Conservation (phyloP, 495 filamentous ascomycete species). For the Rhypophila decipiens region DNA sequence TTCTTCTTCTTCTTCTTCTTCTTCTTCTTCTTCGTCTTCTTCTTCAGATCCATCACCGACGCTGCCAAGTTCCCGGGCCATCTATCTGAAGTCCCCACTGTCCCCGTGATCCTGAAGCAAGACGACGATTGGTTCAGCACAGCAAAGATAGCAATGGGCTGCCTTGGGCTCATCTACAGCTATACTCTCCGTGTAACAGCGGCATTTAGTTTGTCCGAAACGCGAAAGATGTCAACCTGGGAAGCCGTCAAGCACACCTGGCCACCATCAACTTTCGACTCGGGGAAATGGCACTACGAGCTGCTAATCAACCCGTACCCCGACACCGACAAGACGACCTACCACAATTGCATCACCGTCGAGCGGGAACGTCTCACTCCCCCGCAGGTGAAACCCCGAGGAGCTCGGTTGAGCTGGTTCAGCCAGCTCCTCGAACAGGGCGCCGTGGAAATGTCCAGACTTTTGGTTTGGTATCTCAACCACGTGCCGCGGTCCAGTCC, state of each 20-base stretch:
- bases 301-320: conserved; percentile 11
- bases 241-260: conserved; percentile 4
- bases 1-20: no score
- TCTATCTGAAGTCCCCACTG: conserved; percentile 1
- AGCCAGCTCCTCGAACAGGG: background rate
- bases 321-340: background rate
- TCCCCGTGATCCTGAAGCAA: conserved; percentile 10
- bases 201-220: conserved; percentile 7
- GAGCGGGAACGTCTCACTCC: conserved; percentile 3
- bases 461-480: conserved; percentile 4
- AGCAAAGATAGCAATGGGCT: conserved; percentile 10
- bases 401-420: background rate
- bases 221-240: conserved; percentile 6
- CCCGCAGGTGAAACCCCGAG: background rate
- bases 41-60: conserved; percentile 6
- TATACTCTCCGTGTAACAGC: conserved; percentile 6
- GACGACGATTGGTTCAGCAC: conserved; percentile 12
- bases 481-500: background rate
- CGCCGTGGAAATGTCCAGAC: background rate
- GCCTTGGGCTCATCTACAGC: conserved; percentile 12
- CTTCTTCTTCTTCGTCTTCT: no score
- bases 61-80: conserved; percentile 10
- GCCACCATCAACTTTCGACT: conserved; percentile 2
- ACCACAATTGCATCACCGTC: conserved; percentile 4
- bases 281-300: conserved; percentile 5